Evolutionary conservation across 768 basidiomycete species (phyloP).

Genomic region (Boletus sp.): DNA sequence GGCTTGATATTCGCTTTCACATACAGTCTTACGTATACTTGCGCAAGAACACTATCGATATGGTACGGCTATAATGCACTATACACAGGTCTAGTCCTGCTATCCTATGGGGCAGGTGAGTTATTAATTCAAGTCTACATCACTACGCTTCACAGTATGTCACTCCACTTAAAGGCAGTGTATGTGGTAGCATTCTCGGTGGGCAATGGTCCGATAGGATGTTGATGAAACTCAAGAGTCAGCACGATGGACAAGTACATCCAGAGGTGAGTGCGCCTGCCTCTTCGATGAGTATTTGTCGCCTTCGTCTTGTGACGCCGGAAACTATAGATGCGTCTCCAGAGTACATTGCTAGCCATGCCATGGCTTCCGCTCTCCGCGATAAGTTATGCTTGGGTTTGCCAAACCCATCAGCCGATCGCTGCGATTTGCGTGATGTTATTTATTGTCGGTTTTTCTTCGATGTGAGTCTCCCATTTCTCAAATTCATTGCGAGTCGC

Average conservation of each 20-base stretch:
- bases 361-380: constrained; percentile 52
- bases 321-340: constrained; percentile 62
- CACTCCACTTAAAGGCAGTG: constrained; percentile 36
- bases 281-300: neutral
- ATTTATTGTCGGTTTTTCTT: constrained; percentile 68
- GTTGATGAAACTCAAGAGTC: constrained; percentile 39
- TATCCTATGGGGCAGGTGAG: constrained; percentile 70
- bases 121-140: neutral
- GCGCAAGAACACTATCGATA: constrained; percentile 63
- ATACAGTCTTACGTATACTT: constrained; percentile 71
- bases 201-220: constrained; percentile 56
- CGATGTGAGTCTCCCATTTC: constrained; percentile 26
- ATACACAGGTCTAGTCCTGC: constrained; percentile 71
- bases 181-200: constrained; percentile 55
- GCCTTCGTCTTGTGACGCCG: neutral
- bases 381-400: constrained; percentile 75
- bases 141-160: neutral
- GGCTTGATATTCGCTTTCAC: constrained; percentile 73
- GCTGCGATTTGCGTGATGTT: constrained; percentile 69
- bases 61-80: constrained; percentile 69
- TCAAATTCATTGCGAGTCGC: neutral
- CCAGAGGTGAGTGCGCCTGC: constrained; percentile 56
- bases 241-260: constrained; percentile 43
- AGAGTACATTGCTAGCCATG: constrained; percentile 59
- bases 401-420: constrained; percentile 59